phyloP scores from a whole-genome alignment of 2,329 filamentous ascomycete genomes.

The Cordyceps cateniannulata region DNA sequence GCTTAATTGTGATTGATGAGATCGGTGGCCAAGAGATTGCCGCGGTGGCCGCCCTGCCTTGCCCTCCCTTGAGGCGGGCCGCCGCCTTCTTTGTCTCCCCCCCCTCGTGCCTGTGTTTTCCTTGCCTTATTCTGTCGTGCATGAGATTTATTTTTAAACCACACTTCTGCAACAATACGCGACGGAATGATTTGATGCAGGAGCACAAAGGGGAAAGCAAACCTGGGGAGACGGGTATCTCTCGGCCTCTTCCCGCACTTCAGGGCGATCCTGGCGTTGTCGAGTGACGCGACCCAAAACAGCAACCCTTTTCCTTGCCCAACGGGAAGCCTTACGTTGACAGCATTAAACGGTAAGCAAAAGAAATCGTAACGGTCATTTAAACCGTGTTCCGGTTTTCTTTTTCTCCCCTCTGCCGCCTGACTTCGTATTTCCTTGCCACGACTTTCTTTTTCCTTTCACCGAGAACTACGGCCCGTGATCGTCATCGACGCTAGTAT shows the following conservation, averaged over 20 bases:
- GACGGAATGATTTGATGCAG: not conserved
- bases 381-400: too few species aligned
- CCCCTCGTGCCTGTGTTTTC: conserved; percentile 1
- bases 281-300: not conserved
- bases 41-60: not conserved
- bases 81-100: not conserved
- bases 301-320: not conserved
- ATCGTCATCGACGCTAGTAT: not conserved
- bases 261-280: not conserved
- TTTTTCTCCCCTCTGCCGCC: not conserved
- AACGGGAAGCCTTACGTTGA: not conserved
- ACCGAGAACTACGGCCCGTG: not conserved
- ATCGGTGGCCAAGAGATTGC: conserved; percentile 9
- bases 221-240: not conserved
- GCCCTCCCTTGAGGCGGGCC: not conserved
- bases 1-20: conserved; percentile 4
- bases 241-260: not conserved
- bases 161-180: conserved; percentile 2
- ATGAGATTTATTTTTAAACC: conserved; percentile 12
- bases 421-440: not conserved
- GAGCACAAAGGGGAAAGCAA: not conserved
- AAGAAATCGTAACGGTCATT: not conserved
- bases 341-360: not conserved
- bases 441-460: not conserved
- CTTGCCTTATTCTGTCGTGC: conserved; percentile 5